Conservation (phyloP, 257 asterid genomes). For the Scutellaria galericulata region DNA sequence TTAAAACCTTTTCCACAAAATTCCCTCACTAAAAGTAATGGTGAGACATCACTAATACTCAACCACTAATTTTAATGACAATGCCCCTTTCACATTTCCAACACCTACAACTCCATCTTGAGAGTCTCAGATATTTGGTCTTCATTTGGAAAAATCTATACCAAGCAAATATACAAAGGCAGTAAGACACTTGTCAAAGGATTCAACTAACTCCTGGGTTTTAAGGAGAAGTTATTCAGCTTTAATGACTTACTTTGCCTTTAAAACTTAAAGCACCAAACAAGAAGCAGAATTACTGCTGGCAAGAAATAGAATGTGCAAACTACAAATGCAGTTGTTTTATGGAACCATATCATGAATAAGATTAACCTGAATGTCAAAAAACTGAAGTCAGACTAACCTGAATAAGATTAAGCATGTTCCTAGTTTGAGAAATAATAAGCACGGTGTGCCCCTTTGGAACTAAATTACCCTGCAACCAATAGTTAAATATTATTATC, state of each 20-base stretch:
- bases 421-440: slow-evolving; percentile 90
- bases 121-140: background rate
- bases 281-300: slow-evolving; percentile 7
- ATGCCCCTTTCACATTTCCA: slow-evolving; percentile 3
- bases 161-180: too few relatives aligned
- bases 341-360: slow-evolving; percentile 20
- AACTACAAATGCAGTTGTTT: slow-evolving; percentile 15
- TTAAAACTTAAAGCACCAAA: background rate
- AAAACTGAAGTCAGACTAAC: slow-evolving; percentile 43
- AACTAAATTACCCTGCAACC: slow-evolving; percentile 67
- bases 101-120: background rate
- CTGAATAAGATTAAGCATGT: slow-evolving; percentile 92
- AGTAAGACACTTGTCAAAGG: background rate
- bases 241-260: slow-evolving; percentile 3
- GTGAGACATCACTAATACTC: background rate
- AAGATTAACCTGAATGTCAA: slow-evolving; percentile 8
- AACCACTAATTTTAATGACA: background rate
- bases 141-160: background rate
- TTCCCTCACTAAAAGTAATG: background rate
- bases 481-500: slow-evolving; percentile 28
- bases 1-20: background rate
- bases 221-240: slow-evolving; percentile 3
- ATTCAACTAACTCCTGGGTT: slow-evolving; percentile 14
- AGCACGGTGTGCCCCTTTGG: slow-evolving; percentile 94
- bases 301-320: slow-evolving; percentile 19